Base-by-base conservation (phyloP, 371 early-diverging fungal genomes). In the Polyrhizophydium stewartii region DNA sequence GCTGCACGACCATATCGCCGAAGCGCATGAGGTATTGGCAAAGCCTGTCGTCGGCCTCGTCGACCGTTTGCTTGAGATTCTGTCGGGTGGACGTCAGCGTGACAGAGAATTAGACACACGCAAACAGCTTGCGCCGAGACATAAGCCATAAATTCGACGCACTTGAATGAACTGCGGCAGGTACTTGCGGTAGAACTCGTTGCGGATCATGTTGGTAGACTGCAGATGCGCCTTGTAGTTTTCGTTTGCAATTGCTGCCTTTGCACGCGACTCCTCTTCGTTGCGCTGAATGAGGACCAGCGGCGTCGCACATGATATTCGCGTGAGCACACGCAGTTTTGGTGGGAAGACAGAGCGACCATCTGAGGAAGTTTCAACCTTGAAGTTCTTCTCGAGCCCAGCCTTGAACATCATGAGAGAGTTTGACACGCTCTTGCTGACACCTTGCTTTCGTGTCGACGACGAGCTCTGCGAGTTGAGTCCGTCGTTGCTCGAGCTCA, bases 251-350 rank as follows among this genome's bases (percentile, higher is more conserved):
- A 70, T 49, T 12, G 83, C 74, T 1, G 89, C 91, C 52, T 85
- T 83, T 3, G 69, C 61, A 51, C 84, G 74, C 6, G 89, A 85
- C 38, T 89, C 91, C 51, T 89, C 89, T 60, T 88, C 88, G 40
- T 71, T 67, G 56, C 79, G 79, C 32, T 85, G 76, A 35, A 87
- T 22, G 17, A 16, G n/a, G n/a, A n/a, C n/a, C n/a, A n/a, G n/a
- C n/a, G n/a, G n/a, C n/a, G n/a, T n/a, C n/a, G n/a, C n/a, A n/a
- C n/a, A n/a, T n/a, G n/a, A n/a, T n/a, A n/a, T n/a, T n/a, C n/a
- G n/a, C n/a, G n/a, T n/a, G n/a, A n/a, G n/a, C n/a, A n/a, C n/a
- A n/a, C n/a, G n/a, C n/a, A 43, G 16, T 17, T 43, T 43, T 43
- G 17, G 17, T 43, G n/a, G 43, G 17, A 49, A 49, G 30, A 49